Evolutionary conservation across 441 rosid species (phyloP), one percentile per base, ranked within the genome.

Genomic region (Croton setiger): DNA sequence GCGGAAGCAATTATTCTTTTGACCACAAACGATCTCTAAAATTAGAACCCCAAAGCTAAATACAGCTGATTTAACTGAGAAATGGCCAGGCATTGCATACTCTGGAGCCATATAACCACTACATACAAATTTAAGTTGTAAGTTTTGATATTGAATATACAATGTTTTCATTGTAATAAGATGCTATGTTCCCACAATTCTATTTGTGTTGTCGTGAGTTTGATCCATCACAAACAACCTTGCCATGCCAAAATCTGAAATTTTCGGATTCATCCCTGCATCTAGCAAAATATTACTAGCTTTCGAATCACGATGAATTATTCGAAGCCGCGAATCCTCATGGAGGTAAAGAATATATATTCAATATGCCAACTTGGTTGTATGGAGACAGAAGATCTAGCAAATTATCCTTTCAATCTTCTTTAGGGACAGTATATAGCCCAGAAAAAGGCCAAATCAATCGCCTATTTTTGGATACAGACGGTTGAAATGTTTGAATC

Each of bases 301-400:
- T 79, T 88, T 91, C 5, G 87, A 76, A 64, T 91, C 91, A 53
- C 91, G 79, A 53, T 91, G 95, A 44, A 88, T 83, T 18, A 88
- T 86, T 63, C 84, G 76, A 35, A 81, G 82, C 67, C 84, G 76
- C 0, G 95, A 87, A 69, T 90, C 92, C 60, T 85, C 80, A 63
- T 90, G 92, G 58, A 88, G 91, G 54, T 87, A 87, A 0, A 84
- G 67, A 18, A 90, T n/a, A n/a, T n/a, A n/a, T n/a, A n/a, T n/a
- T n/a, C n/a, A n/a, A n/a, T n/a, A n/a, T n/a, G n/a, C n/a, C n/a
- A n/a, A n/a, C 72, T 77, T 73, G 78, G 33, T 54, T 64, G 66
- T 10, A 57, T 48, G 58, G 71, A 47, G 66, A 71, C 77, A 68
- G n/a, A n/a, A 68, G 66, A 20, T 47, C 64, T 52, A 8, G 23